Percentiles rank a stretch among this genome's conserved stretches.
Evolutionary conservation across 2,329 filamentous ascomycete species (phyloP).

Genomic region (Aspergillus chevalieri): DNA sequence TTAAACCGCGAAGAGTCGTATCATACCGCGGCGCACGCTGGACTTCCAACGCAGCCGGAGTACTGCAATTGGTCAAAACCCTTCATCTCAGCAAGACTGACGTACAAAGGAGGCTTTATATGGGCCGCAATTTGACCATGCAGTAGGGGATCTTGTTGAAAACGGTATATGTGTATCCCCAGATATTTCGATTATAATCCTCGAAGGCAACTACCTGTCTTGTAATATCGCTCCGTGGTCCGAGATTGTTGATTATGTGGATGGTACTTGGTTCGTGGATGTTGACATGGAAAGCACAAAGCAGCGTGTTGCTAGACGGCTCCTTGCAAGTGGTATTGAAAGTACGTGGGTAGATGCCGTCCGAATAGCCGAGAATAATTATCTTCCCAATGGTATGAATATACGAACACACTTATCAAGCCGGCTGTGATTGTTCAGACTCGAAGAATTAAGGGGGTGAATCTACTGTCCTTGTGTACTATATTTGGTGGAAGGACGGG

Average conservation of each 20-base stretch:
- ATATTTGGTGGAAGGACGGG: not conserved
- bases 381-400: constrained; percentile 30
- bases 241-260: constrained; percentile 29
- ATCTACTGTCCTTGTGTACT: too few species aligned
- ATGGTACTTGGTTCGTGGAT: constrained; percentile 40
- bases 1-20: constrained; percentile 29
- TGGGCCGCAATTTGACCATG: constrained; percentile 31
- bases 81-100: constrained; percentile 3
- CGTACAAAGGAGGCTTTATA: constrained; percentile 11
- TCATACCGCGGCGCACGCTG: constrained; percentile 32
- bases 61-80: constrained; percentile 21
- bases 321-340: constrained; percentile 39
- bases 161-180: constrained; percentile 20
- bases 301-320: constrained; percentile 34
- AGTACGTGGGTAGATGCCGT: constrained; percentile 29
- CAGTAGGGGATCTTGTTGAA: constrained; percentile 29
- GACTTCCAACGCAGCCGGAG: constrained; percentile 29
- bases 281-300: constrained; percentile 33
- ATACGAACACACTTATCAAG: constrained; percentile 20
- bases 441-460: too few species aligned
- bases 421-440: constrained; percentile 21
- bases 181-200: constrained; percentile 14
- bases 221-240: constrained; percentile 26
- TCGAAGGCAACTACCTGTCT: constrained; percentile 24
- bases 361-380: constrained; percentile 34